phyloP scores from a whole-genome alignment of 140 eudicot genomes.

The Ambrosia hybrid region DNA sequence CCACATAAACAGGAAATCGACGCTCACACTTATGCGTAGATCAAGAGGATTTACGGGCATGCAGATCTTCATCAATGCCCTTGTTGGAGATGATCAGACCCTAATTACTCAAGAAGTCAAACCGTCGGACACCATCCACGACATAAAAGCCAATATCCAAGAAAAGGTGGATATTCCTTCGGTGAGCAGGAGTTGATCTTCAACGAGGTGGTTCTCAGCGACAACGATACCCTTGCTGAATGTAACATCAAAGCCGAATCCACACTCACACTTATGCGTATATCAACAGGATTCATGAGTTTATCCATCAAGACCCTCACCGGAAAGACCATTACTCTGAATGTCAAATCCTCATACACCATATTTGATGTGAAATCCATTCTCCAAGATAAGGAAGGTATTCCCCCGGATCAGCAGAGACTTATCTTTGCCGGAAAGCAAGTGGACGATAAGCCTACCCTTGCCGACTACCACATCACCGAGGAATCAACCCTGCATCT shows the following conservation, averaged over 20 bases:
- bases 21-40: neutral
- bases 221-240: neutral
- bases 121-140: neutral
- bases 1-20: neutral
- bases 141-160: neutral
- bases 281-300: too few species aligned
- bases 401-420: neutral
- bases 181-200: constrained; percentile 7
- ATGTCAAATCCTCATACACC: too few species aligned
- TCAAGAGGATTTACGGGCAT: neutral
- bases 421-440: neutral
- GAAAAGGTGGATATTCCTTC: neutral
- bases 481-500: neutral
- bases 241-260: neutral
- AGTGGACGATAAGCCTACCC: neutral
- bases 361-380: too few species aligned
- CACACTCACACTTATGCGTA: neutral
- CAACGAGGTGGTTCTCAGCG: neutral
- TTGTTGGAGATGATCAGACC: neutral
- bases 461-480: constrained; percentile 10
- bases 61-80: neutral
- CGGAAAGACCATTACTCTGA: too few species aligned
- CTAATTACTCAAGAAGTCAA: neutral
- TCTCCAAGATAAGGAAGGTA: neutral
- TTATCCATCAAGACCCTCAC: too few species aligned